Percentiles rank a stretch among this genome's conserved stretches.
Evolutionary conservation across 805 yeast species (phyloP).

Genomic region (Metschnikowia vanudenii): DNA sequence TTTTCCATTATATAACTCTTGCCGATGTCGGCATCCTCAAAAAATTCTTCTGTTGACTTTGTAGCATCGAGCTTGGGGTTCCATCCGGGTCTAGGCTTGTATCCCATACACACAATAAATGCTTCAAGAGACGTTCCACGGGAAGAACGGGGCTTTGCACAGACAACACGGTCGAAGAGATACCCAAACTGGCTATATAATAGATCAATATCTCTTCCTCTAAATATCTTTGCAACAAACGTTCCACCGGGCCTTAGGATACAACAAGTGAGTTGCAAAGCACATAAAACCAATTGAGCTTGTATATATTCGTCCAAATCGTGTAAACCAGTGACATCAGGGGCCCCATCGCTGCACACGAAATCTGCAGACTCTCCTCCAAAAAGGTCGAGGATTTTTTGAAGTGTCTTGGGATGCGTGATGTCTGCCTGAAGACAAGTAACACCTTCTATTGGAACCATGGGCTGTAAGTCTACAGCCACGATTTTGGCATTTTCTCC

Average conservation of each 20-base stretch:
- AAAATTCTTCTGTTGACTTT: constrained; percentile 77
- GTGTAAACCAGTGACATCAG: constrained; percentile 96
- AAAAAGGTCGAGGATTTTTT: constrained; percentile 71
- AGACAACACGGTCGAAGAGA: constrained; percentile 79
- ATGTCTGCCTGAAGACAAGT: constrained; percentile 93
- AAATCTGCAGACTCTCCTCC: constrained; percentile 94
- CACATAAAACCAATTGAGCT: constrained; percentile 89
- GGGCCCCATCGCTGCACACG: constrained; percentile 97
- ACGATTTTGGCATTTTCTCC: constrained; percentile 65
- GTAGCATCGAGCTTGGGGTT: constrained; percentile 57
- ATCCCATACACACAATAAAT: constrained; percentile 88
- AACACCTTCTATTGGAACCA: constrained; percentile 94
- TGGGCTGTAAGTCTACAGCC: constrained; percentile 95
- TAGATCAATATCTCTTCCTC: constrained; percentile 94
- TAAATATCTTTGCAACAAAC: constrained; percentile 92
- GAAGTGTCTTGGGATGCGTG: constrained; percentile 89
- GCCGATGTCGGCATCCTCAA: constrained; percentile 61
- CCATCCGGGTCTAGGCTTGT: constrained; percentile 84
- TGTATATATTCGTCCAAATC: constrained; percentile 96
- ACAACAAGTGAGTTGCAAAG: constrained; percentile 88
- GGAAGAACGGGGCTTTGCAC: constrained; percentile 95
- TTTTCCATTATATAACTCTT: constrained; percentile 48
- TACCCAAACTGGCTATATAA: constrained; percentile 89
- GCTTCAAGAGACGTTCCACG: constrained; percentile 94
- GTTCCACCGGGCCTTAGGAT: constrained; percentile 85